phyloP scores from a whole-genome alignment of 2,329 filamentous ascomycete genomes.

The Ophiostoma quercus region DNA sequence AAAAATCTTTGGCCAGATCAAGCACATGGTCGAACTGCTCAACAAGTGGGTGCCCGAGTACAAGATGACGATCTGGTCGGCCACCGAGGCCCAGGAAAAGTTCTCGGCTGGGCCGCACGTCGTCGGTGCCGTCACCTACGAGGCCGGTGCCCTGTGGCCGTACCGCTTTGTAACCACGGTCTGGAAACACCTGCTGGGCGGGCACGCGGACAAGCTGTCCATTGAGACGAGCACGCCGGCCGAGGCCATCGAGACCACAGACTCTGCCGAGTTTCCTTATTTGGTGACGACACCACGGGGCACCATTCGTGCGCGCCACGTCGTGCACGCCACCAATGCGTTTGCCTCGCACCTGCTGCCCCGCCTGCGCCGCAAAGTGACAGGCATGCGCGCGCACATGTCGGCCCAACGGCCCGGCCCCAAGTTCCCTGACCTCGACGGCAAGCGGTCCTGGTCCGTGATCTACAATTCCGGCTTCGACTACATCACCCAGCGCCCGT shows the following conservation, averaged over 20 bases:
- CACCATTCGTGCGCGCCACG: constrained; percentile 41
- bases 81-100: constrained; percentile 27
- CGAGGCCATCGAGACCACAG: constrained; percentile 28
- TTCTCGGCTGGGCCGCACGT: constrained; percentile 37
- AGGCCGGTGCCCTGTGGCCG: constrained; percentile 47
- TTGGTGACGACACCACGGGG: constrained; percentile 44
- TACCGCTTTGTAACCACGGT: constrained; percentile 46
- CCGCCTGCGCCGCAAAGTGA: constrained; percentile 42
- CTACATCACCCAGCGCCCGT: constrained; percentile 47
- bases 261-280: constrained; percentile 34
- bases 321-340: constrained; percentile 56
- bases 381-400: constrained; percentile 46
- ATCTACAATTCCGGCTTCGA: constrained; percentile 46
- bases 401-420: constrained; percentile 43
- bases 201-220: constrained; percentile 34
- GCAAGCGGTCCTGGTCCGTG: constrained; percentile 47
- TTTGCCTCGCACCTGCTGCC: constrained; percentile 49
- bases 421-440: constrained; percentile 33
- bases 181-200: constrained; percentile 40
- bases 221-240: constrained; percentile 40
- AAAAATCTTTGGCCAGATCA: constrained; percentile 34
- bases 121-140: constrained; percentile 42
- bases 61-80: not conserved
- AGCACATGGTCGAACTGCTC: constrained; percentile 34
- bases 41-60: constrained; percentile 38